phyloP scores from a whole-genome alignment of 768 basidiomycete species.

The Podaxis sp. region DNA sequence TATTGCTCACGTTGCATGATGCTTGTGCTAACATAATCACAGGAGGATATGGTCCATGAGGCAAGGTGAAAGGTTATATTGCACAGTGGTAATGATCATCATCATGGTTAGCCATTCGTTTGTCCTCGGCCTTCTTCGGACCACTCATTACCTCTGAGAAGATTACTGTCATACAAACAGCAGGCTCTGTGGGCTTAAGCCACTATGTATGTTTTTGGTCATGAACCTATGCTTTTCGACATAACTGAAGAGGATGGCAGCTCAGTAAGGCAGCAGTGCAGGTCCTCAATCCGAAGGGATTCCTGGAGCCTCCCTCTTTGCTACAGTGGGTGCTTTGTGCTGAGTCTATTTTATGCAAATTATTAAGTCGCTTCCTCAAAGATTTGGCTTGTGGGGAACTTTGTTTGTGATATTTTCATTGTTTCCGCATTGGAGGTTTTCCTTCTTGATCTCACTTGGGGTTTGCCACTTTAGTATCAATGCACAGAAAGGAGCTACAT shows the following conservation, averaged over 20 bases:
- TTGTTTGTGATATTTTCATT: neutral
- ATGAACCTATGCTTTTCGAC: neutral
- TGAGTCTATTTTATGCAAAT: neutral
- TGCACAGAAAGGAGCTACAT: neutral
- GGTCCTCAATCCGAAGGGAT: neutral
- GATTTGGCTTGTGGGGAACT: slow-evolving; percentile 1
- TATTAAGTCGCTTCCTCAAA: neutral
- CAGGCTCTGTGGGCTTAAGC: neutral
- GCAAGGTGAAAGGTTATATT: neutral
- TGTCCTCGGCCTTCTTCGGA: neutral
- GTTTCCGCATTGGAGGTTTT: neutral
- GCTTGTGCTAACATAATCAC: neutral
- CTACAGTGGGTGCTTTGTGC: neutral
- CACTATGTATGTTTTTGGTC: neutral
- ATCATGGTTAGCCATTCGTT: neutral
- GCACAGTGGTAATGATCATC: neutral
- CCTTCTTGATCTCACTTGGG: neutral
- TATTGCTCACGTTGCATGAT: neutral
- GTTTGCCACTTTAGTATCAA: neutral
- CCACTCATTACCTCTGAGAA: neutral
- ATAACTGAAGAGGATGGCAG: neutral
- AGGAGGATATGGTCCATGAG: slow-evolving; percentile 3
- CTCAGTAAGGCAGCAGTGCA: neutral
- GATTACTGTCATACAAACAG: neutral
- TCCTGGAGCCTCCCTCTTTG: neutral